Base-by-base conservation (phyloP, 768 basidiomycete genomes). In the Russula earlei region DNA sequence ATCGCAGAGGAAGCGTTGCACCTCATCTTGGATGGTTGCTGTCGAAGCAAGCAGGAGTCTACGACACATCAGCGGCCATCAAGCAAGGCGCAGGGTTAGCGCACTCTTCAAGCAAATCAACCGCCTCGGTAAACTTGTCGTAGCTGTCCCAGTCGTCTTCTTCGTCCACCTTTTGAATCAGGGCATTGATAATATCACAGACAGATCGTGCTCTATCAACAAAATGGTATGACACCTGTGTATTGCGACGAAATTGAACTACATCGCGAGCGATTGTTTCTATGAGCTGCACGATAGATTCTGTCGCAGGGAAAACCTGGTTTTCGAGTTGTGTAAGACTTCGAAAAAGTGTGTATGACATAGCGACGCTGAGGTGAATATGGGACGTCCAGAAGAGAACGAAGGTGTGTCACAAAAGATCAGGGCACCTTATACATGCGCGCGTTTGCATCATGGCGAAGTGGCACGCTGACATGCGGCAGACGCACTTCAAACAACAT, bases 221-320 rank as follows among this genome's bases (percentile, higher is more conserved):
- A 38, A 54, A 44, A 49, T 54, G 52, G 22, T 58, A 58, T 31
- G 57, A 54, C 53, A 58, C 53, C 38, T 58, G 57, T 27, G 57
- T 58, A 54, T 58, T 58, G 29, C 57, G 57, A 49, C 57, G 57
- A 19, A 58, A 58, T 54, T 47, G 57, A 31, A 58, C 57, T 38
- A 58, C 57, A 38, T 58, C 57, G 29, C 47, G 52, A 11, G 33
- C 57, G 19, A 58, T 54, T 20, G 57, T 58, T 15, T 54, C 46
- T 37, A 58, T 54, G 41, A 58, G 57, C 25, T 54, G 57, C 25
- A 12, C 43, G 36, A 58, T 58, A 20, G 57, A 58, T 44, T 58
- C 57, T 5, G 57, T 58, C 7, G 57, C 57, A 20, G 57, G 57
- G 36, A 58, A 58, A 36, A 56, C 48, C 1, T 43, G 52, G n/a